A percentile compares a stretch with the other conserved stretches of the same genome.
These are phyloP conservation scores for Theobroma grandiflorum DNA, from an alignment of 441 rosid species.

Conservation along the genomic window DNA sequence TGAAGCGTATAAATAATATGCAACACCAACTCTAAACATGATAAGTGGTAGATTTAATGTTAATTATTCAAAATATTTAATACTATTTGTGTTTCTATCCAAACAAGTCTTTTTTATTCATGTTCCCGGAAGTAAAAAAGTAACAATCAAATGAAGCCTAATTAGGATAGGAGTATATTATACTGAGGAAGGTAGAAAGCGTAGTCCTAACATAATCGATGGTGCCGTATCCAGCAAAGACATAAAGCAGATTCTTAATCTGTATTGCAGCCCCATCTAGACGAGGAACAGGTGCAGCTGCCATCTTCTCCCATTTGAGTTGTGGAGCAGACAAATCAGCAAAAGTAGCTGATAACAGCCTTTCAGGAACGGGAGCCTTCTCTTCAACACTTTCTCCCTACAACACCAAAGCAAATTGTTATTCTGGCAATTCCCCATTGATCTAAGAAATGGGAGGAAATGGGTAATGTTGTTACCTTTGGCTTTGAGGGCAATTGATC, in stretches of 20 bases:
- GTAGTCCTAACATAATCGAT: conserved; percentile 62
- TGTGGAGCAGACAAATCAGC: conserved; percentile 88
- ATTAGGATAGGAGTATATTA: too few relatives aligned
- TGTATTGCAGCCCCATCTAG: conserved; percentile 92
- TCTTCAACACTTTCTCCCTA: conserved; percentile 45
- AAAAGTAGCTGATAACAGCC: conserved; percentile 87
- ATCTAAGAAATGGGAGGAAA: neutral
- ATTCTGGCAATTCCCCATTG: conserved; percentile 5
- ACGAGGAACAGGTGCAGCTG: conserved; percentile 88
- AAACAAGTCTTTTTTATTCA: too few relatives aligned
- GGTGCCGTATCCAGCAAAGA: conserved; percentile 93
- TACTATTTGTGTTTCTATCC: too few relatives aligned
- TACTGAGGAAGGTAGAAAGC: neutral
- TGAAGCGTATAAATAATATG: neutral
- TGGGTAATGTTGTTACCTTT: conserved; percentile 21
- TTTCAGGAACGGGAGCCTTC: conserved; percentile 37
- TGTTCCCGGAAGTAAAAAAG: too few relatives aligned
- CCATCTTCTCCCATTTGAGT: conserved; percentile 89
- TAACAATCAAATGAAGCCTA: too few relatives aligned
- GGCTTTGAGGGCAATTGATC: conserved; percentile 4
- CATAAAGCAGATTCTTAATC: conserved; percentile 73
- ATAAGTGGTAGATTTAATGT: too few relatives aligned
- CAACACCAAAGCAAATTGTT: neutral
- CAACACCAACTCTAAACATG: too few relatives aligned
- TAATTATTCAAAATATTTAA: too few relatives aligned